Evolutionary conservation across 2,329 filamentous ascomycete genomes (phyloP).

Genomic region (Scleromitrula shiraiana): DNA sequence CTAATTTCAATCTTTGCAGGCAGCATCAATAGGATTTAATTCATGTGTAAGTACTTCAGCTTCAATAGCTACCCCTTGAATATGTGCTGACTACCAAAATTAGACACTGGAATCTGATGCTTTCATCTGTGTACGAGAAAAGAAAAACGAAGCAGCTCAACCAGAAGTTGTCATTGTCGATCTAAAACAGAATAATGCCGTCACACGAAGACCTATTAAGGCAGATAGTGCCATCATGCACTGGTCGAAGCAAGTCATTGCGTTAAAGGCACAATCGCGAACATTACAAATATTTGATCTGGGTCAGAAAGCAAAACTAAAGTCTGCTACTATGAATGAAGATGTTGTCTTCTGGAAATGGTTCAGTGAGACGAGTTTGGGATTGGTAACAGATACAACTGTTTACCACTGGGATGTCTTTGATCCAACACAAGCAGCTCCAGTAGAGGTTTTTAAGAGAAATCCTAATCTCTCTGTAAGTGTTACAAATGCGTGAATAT

Average conservation of each 20-base stretch:
- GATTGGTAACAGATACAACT: conserved; percentile 80
- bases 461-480: conserved; percentile 80
- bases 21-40: conserved; percentile 74
- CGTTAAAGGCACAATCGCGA: conserved; percentile 85
- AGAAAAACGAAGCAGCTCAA: conserved; percentile 73
- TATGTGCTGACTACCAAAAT: conserved; percentile 14
- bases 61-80: not conserved
- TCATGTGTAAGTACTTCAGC: conserved; percentile 58
- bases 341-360: conserved; percentile 99
- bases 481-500: conserved; percentile 16
- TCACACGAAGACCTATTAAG: conserved; percentile 92
- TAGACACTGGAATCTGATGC: conserved; percentile 97
- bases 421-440: conserved; percentile 68
- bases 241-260: conserved; percentile 92
- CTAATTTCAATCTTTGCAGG: conserved; percentile 39
- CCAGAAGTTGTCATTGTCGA: conserved; percentile 97
- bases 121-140: conserved; percentile 94
- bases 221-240: conserved; percentile 99
- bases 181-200: conserved; percentile 94
- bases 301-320: conserved; percentile 86
- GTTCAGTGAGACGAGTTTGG: conserved; percentile 83
- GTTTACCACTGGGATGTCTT: conserved; percentile 99
- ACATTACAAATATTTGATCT: conserved; percentile 98
- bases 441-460: conserved; percentile 89
- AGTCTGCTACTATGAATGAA: conserved; percentile 93